Evolutionary conservation across 352 stramenopile genomes (phyloP).

Genomic region (Globisporangium viniferum): DNA sequence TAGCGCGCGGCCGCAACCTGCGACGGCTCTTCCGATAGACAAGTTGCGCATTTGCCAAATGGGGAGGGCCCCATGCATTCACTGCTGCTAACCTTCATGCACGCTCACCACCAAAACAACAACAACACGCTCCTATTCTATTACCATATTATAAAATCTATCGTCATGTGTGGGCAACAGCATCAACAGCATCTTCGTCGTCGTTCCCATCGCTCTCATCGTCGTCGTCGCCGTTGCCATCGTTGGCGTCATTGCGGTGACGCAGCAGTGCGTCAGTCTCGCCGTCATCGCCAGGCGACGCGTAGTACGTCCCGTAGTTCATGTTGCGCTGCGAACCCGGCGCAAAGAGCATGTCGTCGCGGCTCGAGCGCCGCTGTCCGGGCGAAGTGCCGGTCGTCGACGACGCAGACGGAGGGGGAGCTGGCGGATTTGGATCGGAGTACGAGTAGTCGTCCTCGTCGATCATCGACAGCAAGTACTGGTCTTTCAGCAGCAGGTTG

Average conservation of each 20-base stretch:
- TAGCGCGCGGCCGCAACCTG: conserved; percentile 57
- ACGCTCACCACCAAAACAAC: conserved; percentile 4
- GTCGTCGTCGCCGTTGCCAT: conserved; percentile 20
- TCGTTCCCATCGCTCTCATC: conserved; percentile 20
- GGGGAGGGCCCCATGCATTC: neutral
- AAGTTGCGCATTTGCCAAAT: neutral
- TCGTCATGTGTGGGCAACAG: conserved; percentile 8
- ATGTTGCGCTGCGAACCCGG: conserved; percentile 15
- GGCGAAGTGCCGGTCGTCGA: conserved; percentile 28
- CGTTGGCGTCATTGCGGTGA: neutral
- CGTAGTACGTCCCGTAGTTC: conserved; percentile 27
- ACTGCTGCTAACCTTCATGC: neutral
- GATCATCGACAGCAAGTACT: conserved; percentile 58
- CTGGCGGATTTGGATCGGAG: conserved; percentile 19
- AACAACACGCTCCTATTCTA: conserved; percentile 20
- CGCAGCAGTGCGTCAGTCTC: conserved; percentile 9
- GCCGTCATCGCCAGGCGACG: neutral
- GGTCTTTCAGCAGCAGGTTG: conserved; percentile 72
- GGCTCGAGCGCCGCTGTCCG: conserved; percentile 27
- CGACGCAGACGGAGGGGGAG: conserved; percentile 34
- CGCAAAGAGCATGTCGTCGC: conserved; percentile 30
- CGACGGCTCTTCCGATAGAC: conserved; percentile 47
- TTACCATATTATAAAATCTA: conserved; percentile 22
- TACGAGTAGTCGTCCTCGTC: conserved; percentile 60
- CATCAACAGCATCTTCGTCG: conserved; percentile 17